Conservation (phyloP, 164 flowering plant species). For the Dillenia turbinata region DNA sequence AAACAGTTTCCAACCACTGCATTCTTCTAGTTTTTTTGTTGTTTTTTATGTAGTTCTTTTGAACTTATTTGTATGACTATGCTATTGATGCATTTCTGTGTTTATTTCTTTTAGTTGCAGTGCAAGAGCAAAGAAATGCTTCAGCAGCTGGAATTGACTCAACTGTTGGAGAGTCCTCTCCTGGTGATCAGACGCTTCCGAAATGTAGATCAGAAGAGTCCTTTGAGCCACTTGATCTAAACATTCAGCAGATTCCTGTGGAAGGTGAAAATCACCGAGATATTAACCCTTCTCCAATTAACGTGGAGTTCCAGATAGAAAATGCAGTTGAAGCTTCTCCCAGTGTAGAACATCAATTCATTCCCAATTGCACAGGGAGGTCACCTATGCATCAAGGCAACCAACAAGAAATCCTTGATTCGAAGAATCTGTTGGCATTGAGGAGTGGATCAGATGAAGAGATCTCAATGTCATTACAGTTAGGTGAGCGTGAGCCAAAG, state of each 20-base stretch:
- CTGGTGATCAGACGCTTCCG: conserved; percentile 33
- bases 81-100: too few relatives aligned
- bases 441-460: conserved; percentile 55
- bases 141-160: conserved; percentile 62
- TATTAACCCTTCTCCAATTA: conserved; percentile 26
- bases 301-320: conserved; percentile 40
- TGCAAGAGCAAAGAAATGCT: conserved; percentile 74
- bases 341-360: conserved; percentile 77
- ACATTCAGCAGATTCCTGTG: conserved; percentile 42
- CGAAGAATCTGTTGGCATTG: conserved; percentile 50
- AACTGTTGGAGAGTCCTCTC: conserved; percentile 80
- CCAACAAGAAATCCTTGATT: conserved; percentile 23
- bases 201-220: conserved; percentile 50
- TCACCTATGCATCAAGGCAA: conserved; percentile 38
- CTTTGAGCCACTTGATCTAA: conserved; percentile 56
- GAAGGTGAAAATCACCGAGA: conserved; percentile 40
- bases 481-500: conserved; percentile 80
- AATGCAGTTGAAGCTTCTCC: conserved; percentile 41
- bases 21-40: too few relatives aligned
- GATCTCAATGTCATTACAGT: conserved; percentile 58
- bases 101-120: conserved; percentile 42
- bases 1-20: too few relatives aligned
- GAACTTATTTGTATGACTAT: too few relatives aligned
- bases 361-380: conserved; percentile 39
- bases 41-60: too few relatives aligned